These are phyloP conservation scores for Misopates orontium DNA, from an alignment of 257 asterid genomes.

Conservation along the genomic window DNA sequence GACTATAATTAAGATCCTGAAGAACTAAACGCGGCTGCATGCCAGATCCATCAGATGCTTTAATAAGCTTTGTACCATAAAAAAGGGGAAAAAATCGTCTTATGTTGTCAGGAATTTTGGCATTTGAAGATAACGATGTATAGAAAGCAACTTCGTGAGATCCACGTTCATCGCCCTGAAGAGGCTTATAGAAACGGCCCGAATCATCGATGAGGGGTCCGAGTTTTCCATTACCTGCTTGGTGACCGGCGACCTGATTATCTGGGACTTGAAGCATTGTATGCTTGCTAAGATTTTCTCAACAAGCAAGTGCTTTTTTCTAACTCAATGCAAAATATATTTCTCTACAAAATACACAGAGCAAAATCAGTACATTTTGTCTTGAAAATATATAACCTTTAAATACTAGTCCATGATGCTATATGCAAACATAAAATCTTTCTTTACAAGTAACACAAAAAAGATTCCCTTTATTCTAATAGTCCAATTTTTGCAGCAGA, in stretches of 20 bases:
- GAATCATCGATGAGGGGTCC: conserved; percentile 91
- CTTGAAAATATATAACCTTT: neutral
- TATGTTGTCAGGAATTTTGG: conserved; percentile 59
- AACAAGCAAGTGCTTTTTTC: neutral
- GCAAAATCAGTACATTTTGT: conserved; percentile 3
- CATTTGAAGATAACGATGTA: conserved; percentile 58
- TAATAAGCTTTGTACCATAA: conserved; percentile 72
- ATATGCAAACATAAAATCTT: conserved; percentile 1
- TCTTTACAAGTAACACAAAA: neutral
- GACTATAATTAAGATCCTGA: conserved; percentile 51
- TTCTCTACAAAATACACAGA: conserved; percentile 25
- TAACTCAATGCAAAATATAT: neutral
- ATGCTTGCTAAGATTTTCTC: conserved; percentile 7
- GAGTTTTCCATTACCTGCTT: conserved; percentile 59
- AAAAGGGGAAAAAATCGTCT: conserved; percentile 68
- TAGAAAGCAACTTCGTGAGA: conserved; percentile 68
- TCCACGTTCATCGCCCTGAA: conserved; percentile 86
- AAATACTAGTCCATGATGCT: neutral
- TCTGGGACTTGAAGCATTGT: conserved; percentile 80
- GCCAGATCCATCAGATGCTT: conserved; percentile 92
- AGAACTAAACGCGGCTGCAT: conserved; percentile 67
- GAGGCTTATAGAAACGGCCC: conserved; percentile 92
- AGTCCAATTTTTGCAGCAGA: conserved; percentile 9
- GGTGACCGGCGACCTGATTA: conserved; percentile 96
- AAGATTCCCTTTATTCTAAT: neutral